Conservation (phyloP, 139 green algal genomes). For the Auxenochlorella pyrenoidosa region DNA sequence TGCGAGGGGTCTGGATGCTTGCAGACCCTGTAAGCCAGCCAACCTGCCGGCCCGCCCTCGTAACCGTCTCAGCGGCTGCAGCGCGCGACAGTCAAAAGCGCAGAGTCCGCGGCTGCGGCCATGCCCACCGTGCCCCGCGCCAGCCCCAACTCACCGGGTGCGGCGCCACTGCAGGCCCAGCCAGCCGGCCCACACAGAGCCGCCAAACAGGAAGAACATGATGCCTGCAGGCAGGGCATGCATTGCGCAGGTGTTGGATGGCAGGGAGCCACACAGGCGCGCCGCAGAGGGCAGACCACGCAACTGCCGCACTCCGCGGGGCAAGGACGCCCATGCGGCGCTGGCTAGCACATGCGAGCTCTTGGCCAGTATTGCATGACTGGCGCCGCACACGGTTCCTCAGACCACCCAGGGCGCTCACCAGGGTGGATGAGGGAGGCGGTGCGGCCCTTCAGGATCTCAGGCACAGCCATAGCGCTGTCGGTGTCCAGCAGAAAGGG, state of each 20-base stretch:
- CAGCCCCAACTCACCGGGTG: constrained; percentile 9
- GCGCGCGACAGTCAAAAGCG: no score
- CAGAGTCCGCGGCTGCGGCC: no score
- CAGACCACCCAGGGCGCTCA: not conserved
- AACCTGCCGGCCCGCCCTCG: not conserved
- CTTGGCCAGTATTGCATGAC: no score
- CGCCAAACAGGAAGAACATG: constrained; percentile 84
- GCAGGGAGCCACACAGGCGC: not conserved
- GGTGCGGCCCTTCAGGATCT: constrained; percentile 42
- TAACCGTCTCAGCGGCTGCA: no score
- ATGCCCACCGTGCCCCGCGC: no score
- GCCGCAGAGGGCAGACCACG: not conserved
- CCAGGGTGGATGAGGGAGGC: constrained; percentile 59
- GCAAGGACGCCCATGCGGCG: no score
- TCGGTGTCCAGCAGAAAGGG: constrained; percentile 1
- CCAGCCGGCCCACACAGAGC: constrained; percentile 87
- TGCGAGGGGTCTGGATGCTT: no score
- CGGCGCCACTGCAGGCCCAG: constrained; percentile 91
- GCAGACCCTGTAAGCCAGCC: not conserved
- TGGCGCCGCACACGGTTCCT: no score
- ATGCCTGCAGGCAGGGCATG: constrained; percentile 49
- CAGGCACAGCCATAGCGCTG: constrained; percentile 23
- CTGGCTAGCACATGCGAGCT: no score
- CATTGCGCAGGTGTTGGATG: not conserved
- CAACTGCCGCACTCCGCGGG: no score